Evolutionary conservation across 2,329 filamentous ascomycete genomes (phyloP), one percentile per base, ranked within the genome.

Genomic region (Colletotrichum echinochloae): DNA sequence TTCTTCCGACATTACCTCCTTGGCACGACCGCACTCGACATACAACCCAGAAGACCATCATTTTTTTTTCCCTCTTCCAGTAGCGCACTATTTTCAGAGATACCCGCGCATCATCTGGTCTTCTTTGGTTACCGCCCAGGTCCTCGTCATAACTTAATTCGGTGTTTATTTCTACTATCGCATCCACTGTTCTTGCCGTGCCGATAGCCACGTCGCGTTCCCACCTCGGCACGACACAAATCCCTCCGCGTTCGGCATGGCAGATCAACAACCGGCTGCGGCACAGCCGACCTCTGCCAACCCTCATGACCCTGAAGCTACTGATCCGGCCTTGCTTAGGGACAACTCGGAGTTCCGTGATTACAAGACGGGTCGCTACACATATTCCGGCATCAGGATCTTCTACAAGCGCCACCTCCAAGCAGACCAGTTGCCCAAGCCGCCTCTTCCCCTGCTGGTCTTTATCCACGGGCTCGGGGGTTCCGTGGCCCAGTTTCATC

Each of bases 381-480:
- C 88, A 11, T 98, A 98, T 78, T 87, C 90, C 2, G 88, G 87
- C 39, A 87, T 98, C 73, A 90, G 95, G 66, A 90, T 95, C 52
- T 98, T 98, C 80, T 95, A 92, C 81, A 89, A 92, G 66, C 89
- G 89, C 65, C 96, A 98, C 81, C 88, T 90, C 26, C 94, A 98
- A 77, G 90, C 91, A n/a, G 88, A 91, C 70, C 93, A 96, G 79
- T 86, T 98, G 5, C 94, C 94, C 3, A 87, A 85, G 51, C 86
- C 90, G 72, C 93, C 94, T 1, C 86, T 88, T 0, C 96, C 96
- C 1, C 83, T 99, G 12, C 83, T 98, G 4, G 94, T 98, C 52
- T 97, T 97, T 78, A 86, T 98, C 67, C 96, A 98, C 77, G 96
- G 96, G 1, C 86, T 98, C 12, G 96, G 95, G n/a, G 96, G 96